Evolutionary conservation across 352 stramenopile genomes (phyloP), one percentile per base, ranked within the genome.

Genomic region (Phytophthora fragariae): DNA sequence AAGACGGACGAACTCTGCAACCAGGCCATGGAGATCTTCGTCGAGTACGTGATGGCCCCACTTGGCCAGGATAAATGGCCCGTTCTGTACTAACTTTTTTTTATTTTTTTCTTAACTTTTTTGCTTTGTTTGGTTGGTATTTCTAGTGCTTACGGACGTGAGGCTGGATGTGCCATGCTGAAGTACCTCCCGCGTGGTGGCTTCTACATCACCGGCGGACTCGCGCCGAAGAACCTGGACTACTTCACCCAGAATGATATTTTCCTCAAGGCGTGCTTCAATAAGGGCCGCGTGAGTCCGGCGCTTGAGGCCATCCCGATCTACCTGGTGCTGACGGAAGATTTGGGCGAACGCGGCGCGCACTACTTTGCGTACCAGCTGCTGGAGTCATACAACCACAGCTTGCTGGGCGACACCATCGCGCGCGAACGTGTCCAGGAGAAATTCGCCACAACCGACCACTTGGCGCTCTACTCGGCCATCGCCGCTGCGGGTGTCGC

Each of bases 141-240:
- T 50, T 52, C 39, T 56, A 93, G 87, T 67, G 89, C 95, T 17
- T 99, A 99, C 75, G 98, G 97, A 52, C 88, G 85, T 65, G 98
- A 99, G 86, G 94, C 97, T 61, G 97, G 98, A 29, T 97, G 91
- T 73, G 89, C 92, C 53, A 92, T 92, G 62, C 88, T 99, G 64
- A 99, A 99, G 81, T 99, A 96, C 63, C 90, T 99, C 61, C 97
- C 97, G 27, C 97, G 91, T 41, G 97, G 97, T 75, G 98, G 98
- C 21, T 93, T 99, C 64, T 99, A 98, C 90, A 93, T 99, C 57
- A 98, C 96, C 14, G 98, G 98, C 37, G 98, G 97, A 33, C 87
- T 99, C 27, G 98, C 98, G 19, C 93, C 93, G 0, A 99, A 99
- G 83, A 99, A 99, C 80, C 85, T 99, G 49, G 83, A 97, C 72